A percentile compares a stretch with the other conserved stretches of the same genome.
Conservation (phyloP, 2,329 filamentous ascomycete genomes). For the Dryadomyces quercus-mongolicae region DNA sequence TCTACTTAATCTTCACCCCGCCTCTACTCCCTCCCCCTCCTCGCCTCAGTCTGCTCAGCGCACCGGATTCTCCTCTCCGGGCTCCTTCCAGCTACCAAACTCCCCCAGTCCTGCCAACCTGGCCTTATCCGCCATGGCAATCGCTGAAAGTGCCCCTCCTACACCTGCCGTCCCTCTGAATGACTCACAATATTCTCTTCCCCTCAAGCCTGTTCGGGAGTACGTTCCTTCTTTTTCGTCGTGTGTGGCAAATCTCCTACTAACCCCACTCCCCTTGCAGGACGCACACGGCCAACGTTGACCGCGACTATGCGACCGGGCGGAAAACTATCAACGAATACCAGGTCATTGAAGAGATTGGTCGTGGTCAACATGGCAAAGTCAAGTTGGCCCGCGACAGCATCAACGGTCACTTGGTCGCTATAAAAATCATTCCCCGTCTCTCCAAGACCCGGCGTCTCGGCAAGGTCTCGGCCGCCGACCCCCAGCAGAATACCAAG, state of each 20-base stretch:
- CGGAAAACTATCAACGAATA: slow-evolving; percentile 97
- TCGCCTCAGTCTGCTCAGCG: slow-evolving; percentile 23
- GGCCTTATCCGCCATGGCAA: slow-evolving; percentile 24
- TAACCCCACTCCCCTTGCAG: slow-evolving; percentile 24
- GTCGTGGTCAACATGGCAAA: slow-evolving; percentile 91
- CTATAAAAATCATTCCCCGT: slow-evolving; percentile 96
- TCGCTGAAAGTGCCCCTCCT: slow-evolving; percentile 42
- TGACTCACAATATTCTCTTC: slow-evolving; percentile 54
- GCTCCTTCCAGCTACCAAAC: slow-evolving; percentile 44
- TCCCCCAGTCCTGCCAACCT: slow-evolving; percentile 25
- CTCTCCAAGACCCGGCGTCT: slow-evolving; percentile 88
- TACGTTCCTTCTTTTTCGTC: slow-evolving; percentile 30
- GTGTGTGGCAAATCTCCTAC: background rate
- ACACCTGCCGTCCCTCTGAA: slow-evolving; percentile 41
- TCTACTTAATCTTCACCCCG: slow-evolving; percentile 22
- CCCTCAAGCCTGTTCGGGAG: slow-evolving; percentile 65
- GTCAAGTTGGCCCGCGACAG: slow-evolving; percentile 87
- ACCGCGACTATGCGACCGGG: slow-evolving; percentile 77
- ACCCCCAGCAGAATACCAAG: slow-evolving; percentile 70
- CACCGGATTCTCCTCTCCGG: slow-evolving; percentile 38
- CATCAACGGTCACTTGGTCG: slow-evolving; percentile 65
- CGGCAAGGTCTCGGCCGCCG: slow-evolving; percentile 61
- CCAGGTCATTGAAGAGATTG: slow-evolving; percentile 91
- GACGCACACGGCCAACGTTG: slow-evolving; percentile 84
- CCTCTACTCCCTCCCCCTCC: slow-evolving; percentile 12